Evolutionary conservation across 768 basidiomycete species (phyloP), one percentile per base, ranked within the genome.

Genomic region (Leccinellum luteum): DNA sequence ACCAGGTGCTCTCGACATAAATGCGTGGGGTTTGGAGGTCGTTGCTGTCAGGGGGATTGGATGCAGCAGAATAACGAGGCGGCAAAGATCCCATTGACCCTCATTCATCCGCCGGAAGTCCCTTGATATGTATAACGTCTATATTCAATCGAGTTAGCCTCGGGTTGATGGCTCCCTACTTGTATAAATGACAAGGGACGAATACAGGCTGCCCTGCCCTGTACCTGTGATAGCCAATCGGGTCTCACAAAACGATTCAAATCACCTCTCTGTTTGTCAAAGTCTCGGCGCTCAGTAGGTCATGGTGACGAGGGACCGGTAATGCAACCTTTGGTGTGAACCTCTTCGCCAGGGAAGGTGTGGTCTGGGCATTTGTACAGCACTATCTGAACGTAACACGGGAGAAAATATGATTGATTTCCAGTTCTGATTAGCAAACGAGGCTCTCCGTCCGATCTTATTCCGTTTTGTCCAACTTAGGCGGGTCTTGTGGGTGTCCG

Each of bases 1-100:
- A 43, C 70, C 70, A 72, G 7, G 72, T 64, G 0, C 68, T 63
- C 43, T 72, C 72, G 23, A 32, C 57, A 48, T 55, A 72, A 52
- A 66, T 32, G 17, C 52, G 25, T 4, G 55, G 52, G 1, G 62
- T 54, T 9, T 62, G 55, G 57, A 30, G 55, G 48, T 63, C 58
- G 1, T 56, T 4, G 13, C 60, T 57, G 41, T 31, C 51, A 1
- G 30, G 53, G 48, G n/a, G 15, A 27, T 25, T 58, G 34, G 55
- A 55, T 67, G 68, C 72, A 21, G 41, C 41, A 27, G 15, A 44
- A 51, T 25, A 17, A 38, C 51, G 23, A 28, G 17, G 25, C 4
- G 25, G 25, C n/a, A 43, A 47, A 15, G 35, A 19, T 48, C n/a
- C 53, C 23, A 32, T 19, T 15, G 48, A 45, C 30, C 48, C 48